phyloP scores from a whole-genome alignment of 2,329 filamentous ascomycete genomes.

The Nannizzia gypsea region DNA sequence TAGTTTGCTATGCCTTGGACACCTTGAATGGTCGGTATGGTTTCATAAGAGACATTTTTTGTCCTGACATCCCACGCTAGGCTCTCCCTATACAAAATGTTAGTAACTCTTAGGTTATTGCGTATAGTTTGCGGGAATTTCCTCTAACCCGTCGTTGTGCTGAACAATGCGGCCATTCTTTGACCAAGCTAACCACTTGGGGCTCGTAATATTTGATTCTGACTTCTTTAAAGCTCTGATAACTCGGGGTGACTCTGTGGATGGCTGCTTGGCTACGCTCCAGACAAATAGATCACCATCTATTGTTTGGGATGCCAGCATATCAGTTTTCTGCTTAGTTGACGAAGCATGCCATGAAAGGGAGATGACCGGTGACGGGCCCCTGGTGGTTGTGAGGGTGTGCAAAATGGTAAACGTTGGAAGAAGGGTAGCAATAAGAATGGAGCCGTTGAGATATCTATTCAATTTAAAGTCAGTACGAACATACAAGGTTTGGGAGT shows the following conservation, averaged over 20 bases:
- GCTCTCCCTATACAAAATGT: conserved; percentile 53
- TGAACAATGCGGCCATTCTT: conserved; percentile 96
- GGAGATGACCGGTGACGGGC: conserved; percentile 75
- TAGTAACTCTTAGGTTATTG: not conserved
- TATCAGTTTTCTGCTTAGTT: conserved; percentile 90
- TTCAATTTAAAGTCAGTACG: conserved; percentile 3
- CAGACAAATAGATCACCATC: conserved; percentile 91
- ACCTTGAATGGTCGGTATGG: conserved; percentile 71
- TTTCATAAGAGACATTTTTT: conserved; percentile 88
- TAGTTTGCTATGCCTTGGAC: conserved; percentile 76
- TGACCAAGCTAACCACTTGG: conserved; percentile 97
- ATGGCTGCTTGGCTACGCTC: conserved; percentile 79
- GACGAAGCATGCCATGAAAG: conserved; percentile 95
- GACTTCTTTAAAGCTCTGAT: conserved; percentile 75
- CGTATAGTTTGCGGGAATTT: not conserved
- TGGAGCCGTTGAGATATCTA: conserved; percentile 83
- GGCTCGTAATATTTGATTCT: conserved; percentile 59
- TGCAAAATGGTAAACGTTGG: conserved; percentile 90
- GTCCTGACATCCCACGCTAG: conserved; percentile 94
- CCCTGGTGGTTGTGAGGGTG: conserved; percentile 71
- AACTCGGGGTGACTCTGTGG: conserved; percentile 65
- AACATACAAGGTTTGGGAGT: not conserved
- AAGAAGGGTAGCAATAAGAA: conserved; percentile 77
- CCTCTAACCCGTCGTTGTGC: conserved; percentile 70
- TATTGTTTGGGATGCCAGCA: conserved; percentile 84